These are phyloP conservation scores for Colletotrichum cereale DNA, from an alignment of 2,329 filamentous ascomycete genomes.

Conservation along the genomic window DNA sequence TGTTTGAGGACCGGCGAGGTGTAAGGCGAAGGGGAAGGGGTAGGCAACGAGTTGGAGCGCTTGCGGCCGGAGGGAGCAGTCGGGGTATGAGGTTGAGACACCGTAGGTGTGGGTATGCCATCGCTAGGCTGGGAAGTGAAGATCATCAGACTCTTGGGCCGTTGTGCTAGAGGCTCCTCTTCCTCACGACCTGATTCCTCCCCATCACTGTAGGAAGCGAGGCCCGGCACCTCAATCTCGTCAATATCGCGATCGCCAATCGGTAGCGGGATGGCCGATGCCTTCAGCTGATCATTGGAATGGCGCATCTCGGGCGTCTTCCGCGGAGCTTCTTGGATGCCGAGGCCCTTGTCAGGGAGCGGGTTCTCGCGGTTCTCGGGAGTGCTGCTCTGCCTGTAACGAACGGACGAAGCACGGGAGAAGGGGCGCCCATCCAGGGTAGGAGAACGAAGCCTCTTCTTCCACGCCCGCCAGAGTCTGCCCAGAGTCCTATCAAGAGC, in stretches of 20 bases:
- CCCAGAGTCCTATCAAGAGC: conserved; percentile 91
- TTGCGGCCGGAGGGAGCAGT: conserved; percentile 53
- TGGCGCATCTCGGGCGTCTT: conserved; percentile 28
- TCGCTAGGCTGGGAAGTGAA: conserved; percentile 45
- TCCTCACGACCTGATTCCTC: conserved; percentile 62
- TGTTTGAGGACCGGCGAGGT: conserved; percentile 40
- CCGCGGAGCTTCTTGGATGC: conserved; percentile 34
- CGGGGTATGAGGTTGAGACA: conserved; percentile 52
- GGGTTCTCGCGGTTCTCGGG: conserved; percentile 52
- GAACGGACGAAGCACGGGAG: conserved; percentile 60
- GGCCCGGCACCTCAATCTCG: conserved; percentile 84
- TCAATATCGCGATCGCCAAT: conserved; percentile 75
- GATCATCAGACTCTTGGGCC: conserved; percentile 63
- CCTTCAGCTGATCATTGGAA: conserved; percentile 57
- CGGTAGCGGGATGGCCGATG: conserved; percentile 77
- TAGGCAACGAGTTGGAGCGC: conserved; percentile 64
- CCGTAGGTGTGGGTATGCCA: conserved; percentile 50
- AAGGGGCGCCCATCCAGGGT: conserved; percentile 61
- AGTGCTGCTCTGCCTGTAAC: conserved; percentile 55
- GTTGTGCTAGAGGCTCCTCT: conserved; percentile 47
- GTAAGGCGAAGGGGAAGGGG: conserved; percentile 48
- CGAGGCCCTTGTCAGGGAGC: conserved; percentile 49
- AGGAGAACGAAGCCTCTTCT: conserved; percentile 80
- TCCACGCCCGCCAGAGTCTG: conserved; percentile 93
- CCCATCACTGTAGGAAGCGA: conserved; percentile 73